Evolutionary conservation across 805 yeast species (phyloP).

Genomic region (Candida argentea): DNA sequence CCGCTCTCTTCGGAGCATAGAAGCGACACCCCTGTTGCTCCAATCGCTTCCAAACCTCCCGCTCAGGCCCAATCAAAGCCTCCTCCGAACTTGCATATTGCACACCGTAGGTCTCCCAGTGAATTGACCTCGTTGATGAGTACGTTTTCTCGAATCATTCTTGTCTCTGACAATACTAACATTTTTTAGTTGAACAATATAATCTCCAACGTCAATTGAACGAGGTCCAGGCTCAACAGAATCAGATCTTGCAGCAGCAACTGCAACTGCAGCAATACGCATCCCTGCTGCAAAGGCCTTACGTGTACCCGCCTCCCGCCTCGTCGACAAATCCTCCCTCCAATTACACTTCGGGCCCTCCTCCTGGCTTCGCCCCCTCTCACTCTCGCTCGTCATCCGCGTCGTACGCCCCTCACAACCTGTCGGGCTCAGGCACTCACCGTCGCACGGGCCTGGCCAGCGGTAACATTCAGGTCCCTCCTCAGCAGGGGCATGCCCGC

Average conservation of each 20-base stretch:
- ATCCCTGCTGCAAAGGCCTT: slow-evolving; percentile 13
- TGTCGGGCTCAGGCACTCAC: slow-evolving; percentile 11
- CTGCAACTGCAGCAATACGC: slow-evolving; percentile 19
- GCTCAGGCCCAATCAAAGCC: slow-evolving; percentile 7
- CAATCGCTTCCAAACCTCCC: slow-evolving; percentile 4
- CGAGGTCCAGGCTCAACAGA: slow-evolving; percentile 84
- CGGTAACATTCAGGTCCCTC: no score
- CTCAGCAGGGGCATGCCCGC: slow-evolving; percentile 64
- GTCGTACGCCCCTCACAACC: slow-evolving; percentile 3
- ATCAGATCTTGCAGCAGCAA: slow-evolving; percentile 71
- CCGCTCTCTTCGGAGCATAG: no score
- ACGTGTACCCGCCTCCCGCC: slow-evolving; percentile 17
- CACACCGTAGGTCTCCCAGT: slow-evolving; percentile 95
- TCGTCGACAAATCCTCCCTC: slow-evolving; percentile 7
- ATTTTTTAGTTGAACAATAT: slow-evolving; percentile 53
- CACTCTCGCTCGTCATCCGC: slow-evolving; percentile 27
- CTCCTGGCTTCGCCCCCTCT: slow-evolving; percentile 13
- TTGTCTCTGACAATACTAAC: not conserved
- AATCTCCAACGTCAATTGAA: slow-evolving; percentile 89
- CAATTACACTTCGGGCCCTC: slow-evolving; percentile 8
- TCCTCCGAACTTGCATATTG: slow-evolving; percentile 58
- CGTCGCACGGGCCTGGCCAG: slow-evolving; percentile 22
- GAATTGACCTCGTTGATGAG: slow-evolving; percentile 84
- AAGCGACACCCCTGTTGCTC: slow-evolving; percentile 3
- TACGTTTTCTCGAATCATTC: not conserved